Percentiles rank a stretch among this genome's conserved stretches.
These are phyloP conservation scores for Centrapalus pauciflorus DNA, from an alignment of 129 eudicot genomes.

Conservation along the genomic window DNA sequence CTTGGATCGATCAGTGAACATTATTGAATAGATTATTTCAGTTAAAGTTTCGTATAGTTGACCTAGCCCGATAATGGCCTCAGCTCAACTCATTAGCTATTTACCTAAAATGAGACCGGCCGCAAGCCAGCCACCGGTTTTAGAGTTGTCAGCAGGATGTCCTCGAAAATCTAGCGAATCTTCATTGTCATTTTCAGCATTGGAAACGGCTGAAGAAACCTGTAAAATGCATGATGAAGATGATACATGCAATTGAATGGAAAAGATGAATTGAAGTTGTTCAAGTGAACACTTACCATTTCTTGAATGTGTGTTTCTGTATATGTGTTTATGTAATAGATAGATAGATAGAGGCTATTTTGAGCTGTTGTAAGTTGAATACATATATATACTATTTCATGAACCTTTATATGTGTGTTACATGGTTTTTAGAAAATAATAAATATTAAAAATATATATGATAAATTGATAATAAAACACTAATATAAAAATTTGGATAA, in stretches of 20 bases:
- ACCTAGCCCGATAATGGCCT: too few species aligned
- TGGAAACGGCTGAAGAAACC: constrained; percentile 40
- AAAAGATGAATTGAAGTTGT: not conserved
- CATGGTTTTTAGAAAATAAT: too few species aligned
- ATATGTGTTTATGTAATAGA: too few species aligned
- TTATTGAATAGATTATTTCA: too few species aligned
- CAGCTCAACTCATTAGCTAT: not conserved
- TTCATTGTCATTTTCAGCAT: constrained; percentile 31
- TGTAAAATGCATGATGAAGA: constrained; percentile 18
- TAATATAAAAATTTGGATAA: too few species aligned
- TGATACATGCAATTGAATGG: not conserved
- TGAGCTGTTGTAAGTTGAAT: too few species aligned
- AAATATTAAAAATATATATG: too few species aligned
- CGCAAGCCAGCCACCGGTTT: constrained; percentile 90
- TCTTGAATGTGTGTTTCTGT: not conserved
- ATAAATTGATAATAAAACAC: too few species aligned
- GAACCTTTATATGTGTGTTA: too few species aligned
- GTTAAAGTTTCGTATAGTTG: too few species aligned
- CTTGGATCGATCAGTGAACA: not conserved
- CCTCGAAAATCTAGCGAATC: constrained; percentile 51
- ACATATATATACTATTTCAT: too few species aligned
- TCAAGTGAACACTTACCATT: constrained; percentile 6
- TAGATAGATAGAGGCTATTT: too few species aligned
- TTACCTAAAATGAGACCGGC: constrained; percentile 90
- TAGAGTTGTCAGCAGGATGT: constrained; percentile 61